Evolutionary conservation across 129 eudicot genomes (phyloP), one percentile per base, ranked within the genome.

Genomic region (Solidago caesia): DNA sequence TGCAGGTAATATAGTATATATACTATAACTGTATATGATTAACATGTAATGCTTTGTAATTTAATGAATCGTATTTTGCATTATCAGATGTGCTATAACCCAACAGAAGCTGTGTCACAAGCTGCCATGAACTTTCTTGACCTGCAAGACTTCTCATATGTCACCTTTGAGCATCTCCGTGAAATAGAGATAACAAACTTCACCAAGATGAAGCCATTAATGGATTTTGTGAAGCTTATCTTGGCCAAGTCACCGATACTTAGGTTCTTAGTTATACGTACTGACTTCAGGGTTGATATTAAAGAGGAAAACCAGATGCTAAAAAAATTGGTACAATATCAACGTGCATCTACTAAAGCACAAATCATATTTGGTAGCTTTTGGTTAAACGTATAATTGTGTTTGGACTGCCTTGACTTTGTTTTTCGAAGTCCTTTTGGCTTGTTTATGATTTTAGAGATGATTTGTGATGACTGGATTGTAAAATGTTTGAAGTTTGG

Each of bases 291-390:
- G 29, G 70, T 44, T 66, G 70, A 15, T 66, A 44, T 66, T 66
- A 5, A 66, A 43, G 53, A 66, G 8, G 53, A 66, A 66, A 33
- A 43, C 44, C 15, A 44, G 53, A 66, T 66, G 53, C 53, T 66
- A 43, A 58, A 57, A 55, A 73, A 78, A 8, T 33, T 71, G 65
- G 13, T 75, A 52, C 72, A 10, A 39, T 75, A 64, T 75, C 72
- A 55, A 21, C 72, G 79, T 25, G 78, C 78, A 64, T 75, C 79
- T 6, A 26, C 77, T 44, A 42, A 8, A 15, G 71, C 79, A 52
- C 27, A 52, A 51, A 55, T 75, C 64, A 27, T 44, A 64, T 51
- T 75, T 10, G 56, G 9, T 64, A 21, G 43, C 15, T 33, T 48
- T 16, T 8, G 21, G 60, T 49, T 63, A 16, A 29, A 62, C 13